These are phyloP conservation scores for Rhododendron simsii DNA, from an alignment of 148 eudicot species.

Conservation along the genomic window DNA sequence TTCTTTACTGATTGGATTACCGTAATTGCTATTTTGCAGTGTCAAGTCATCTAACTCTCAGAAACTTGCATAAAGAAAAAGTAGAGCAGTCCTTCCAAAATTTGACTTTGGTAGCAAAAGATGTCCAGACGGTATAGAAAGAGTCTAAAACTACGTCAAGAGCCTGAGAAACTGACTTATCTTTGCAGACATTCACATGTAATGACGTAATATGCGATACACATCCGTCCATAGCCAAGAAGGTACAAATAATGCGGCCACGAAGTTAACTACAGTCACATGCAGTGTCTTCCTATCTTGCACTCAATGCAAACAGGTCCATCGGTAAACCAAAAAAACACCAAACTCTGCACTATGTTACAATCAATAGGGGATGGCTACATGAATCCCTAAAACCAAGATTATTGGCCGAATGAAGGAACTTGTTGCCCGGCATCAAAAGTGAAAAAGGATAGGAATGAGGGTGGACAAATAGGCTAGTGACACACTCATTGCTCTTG, in stretches of 20 bases:
- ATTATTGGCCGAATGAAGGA: neutral
- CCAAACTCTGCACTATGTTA: neutral
- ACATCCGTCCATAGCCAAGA: neutral
- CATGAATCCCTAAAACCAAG: neutral
- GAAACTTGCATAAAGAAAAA: neutral
- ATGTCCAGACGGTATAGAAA: neutral
- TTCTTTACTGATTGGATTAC: neutral
- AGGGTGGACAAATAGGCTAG: neutral
- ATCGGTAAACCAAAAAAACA: neutral
- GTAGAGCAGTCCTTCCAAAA: neutral
- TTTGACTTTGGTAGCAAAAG: neutral
- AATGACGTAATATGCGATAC: neutral
- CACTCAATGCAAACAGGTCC: neutral
- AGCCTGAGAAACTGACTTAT: neutral
- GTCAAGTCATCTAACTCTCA: neutral
- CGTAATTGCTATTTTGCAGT: neutral
- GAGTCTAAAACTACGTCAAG: neutral
- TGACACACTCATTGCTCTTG: neutral
- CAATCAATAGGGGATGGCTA: neutral
- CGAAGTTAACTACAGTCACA: neutral
- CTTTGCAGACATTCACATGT: neutral
- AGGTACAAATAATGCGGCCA: neutral
- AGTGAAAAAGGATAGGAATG: neutral
- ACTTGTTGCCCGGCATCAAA: neutral
- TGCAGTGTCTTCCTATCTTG: neutral